Evolutionary conservation across 257 asterid species (phyloP), one percentile per base, ranked within the genome.

Genomic region (Penstemon davidsonii): DNA sequence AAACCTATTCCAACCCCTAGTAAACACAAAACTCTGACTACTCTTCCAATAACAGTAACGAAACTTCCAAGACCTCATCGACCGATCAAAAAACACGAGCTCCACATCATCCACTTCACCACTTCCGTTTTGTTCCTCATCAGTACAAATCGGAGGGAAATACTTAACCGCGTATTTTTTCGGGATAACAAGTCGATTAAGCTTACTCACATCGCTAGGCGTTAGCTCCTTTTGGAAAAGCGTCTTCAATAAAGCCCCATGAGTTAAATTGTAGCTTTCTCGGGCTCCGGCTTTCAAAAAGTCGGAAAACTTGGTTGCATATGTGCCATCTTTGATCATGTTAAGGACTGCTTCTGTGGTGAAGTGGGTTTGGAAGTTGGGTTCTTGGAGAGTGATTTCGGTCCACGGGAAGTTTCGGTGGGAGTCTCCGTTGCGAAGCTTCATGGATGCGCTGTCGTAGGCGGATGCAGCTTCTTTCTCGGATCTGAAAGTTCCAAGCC

Each of bases 241-340:
- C 3, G 56, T 66, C 55, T 54, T 68, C 43, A 49, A 4, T 5
- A 15, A 43, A 2, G 25, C 0, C 25, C 72, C 72, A 0, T 13
- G 8, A 4, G 40, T 4, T 38, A 36, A 5, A 3, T 4, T n/a
- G 50, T 36, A 3, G 63, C 60, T 69, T 4, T 11, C 62, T 5
- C 54, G 73, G 39, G n/a, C 68, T 25, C 69, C 79, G 8, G 68
- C 72, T 52, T 56, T 67, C 4, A 82, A 40, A 50, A 60, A 88
- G 0, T 88, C 87, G 1, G 63, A 44, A 47, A 85, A 87, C 36
- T 66, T 83, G 43, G 78, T 12, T 3, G 62, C 11, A 25, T 89
- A 92, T 0, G 96, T 80, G 54, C 96, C 91, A 1, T 86, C 91
- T 69, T 76, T 87, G 64, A 89, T 89, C 98, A 84, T 89, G 72